Evolutionary conservation across 768 basidiomycete genomes (phyloP).

Genomic region (Leccinellum rugosiceps): DNA sequence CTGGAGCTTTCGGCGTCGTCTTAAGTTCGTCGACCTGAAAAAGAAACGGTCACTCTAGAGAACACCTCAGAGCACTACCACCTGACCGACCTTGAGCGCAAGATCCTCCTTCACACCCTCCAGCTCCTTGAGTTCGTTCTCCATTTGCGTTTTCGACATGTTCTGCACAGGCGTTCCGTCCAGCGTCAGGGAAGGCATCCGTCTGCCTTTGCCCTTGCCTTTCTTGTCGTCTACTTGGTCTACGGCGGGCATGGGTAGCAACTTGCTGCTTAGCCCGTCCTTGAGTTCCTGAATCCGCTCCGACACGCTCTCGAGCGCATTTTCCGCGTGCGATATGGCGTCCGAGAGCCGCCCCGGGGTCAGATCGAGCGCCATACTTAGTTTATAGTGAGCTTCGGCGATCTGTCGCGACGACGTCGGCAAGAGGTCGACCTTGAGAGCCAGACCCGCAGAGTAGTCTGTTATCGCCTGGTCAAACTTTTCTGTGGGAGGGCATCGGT

Average conservation of each 20-base stretch:
- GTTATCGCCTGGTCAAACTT: slow-evolving; percentile 93
- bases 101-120: slow-evolving; percentile 75
- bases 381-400: slow-evolving; percentile 91
- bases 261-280: slow-evolving; percentile 39
- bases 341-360: slow-evolving; percentile 81
- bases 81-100: slow-evolving; percentile 63
- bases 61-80: neutral
- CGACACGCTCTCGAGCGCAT: slow-evolving; percentile 76
- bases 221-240: slow-evolving; percentile 43
- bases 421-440: slow-evolving; percentile 68
- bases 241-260: slow-evolving; percentile 30
- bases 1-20: slow-evolving; percentile 63
- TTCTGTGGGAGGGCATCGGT: slow-evolving; percentile 45
- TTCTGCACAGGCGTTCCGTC: slow-evolving; percentile 53
- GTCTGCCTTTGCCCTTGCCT: slow-evolving; percentile 67
- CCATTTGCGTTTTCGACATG: slow-evolving; percentile 74
- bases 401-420: slow-evolving; percentile 90
- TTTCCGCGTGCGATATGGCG: slow-evolving; percentile 77
- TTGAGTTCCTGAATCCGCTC: slow-evolving; percentile 61
- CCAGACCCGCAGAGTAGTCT: slow-evolving; percentile 79
- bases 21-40: slow-evolving; percentile 89
- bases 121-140: slow-evolving; percentile 77
- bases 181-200: slow-evolving; percentile 24
- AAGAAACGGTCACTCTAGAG: neutral
- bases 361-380: slow-evolving; percentile 90